These are phyloP conservation scores for Oryza glumipatula DNA, from an alignment of 176 grass and related monocot genomes.

Conservation along the genomic window DNA sequence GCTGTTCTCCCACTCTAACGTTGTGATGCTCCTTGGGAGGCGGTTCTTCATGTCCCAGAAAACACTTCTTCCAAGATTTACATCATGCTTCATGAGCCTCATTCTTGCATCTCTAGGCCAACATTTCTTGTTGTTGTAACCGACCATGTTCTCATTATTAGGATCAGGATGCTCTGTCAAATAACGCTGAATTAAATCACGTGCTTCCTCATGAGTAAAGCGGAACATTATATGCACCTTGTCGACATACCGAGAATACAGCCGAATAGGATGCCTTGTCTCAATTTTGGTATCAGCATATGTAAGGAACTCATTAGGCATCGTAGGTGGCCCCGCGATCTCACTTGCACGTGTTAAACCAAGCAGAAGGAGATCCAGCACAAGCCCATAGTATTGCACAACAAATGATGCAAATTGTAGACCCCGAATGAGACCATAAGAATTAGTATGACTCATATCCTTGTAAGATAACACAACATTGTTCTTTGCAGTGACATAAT, in stretches of 20 bases:
- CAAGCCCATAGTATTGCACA: conserved; percentile 94
- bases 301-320: conserved; percentile 99
- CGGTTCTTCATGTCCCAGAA: conserved; percentile 99
- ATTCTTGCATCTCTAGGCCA: conserved; percentile 99
- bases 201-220: conserved; percentile 96
- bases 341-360: conserved; percentile 94
- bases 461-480: conserved; percentile 99
- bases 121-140: conserved; percentile 99
- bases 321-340: conserved; percentile 89
- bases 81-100: conserved; percentile 99
- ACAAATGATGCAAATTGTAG: conserved; percentile 99
- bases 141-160: conserved; percentile 99
- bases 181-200: conserved; percentile 94
- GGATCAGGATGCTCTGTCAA: conserved; percentile 98
- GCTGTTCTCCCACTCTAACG: conserved; percentile 97
- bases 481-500: conserved; percentile 99
- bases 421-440: conserved; percentile 96
- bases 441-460: conserved; percentile 99
- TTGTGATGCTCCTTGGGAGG: conserved; percentile 95
- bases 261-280: conserved; percentile 90
- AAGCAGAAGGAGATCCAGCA: conserved; percentile 92
- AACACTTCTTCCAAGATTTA: conserved; percentile 98
- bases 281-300: conserved; percentile 92
- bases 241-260: conserved; percentile 96
- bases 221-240: conserved; percentile 98